Evolutionary conservation across 2,329 filamentous ascomycete species (phyloP).

Genomic region (Exophiala lecanii-corni): DNA sequence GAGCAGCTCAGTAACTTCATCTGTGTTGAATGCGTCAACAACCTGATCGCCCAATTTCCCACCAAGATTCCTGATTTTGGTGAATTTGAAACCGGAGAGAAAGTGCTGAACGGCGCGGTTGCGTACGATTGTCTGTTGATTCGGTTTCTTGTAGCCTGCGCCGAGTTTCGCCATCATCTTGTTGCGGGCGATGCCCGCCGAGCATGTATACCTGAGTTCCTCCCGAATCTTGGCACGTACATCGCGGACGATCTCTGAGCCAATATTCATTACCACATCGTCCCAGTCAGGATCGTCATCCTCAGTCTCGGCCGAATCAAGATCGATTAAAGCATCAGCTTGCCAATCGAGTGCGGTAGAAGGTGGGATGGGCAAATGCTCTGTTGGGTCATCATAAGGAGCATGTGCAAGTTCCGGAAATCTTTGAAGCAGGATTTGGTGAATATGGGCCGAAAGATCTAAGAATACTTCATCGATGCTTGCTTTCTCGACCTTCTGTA

Average conservation of each 20-base stretch:
- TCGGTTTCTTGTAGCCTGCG: conserved; percentile 86
- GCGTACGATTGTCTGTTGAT: conserved; percentile 88
- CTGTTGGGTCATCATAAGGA: conserved; percentile 68
- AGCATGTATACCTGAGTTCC: conserved; percentile 81
- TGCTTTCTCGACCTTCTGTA: conserved; percentile 83
- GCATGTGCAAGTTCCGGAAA: conserved; percentile 68
- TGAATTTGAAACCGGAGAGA: conserved; percentile 80
- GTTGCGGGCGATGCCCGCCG: conserved; percentile 80
- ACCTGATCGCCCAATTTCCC: conserved; percentile 91
- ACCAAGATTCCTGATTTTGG: conserved; percentile 90
- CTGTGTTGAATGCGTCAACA: conserved; percentile 73
- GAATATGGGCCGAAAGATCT: conserved; percentile 81
- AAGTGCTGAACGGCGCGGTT: conserved; percentile 78
- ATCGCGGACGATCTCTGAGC: conserved; percentile 78
- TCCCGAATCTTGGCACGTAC: conserved; percentile 66
- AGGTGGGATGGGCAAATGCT: conserved; percentile 67
- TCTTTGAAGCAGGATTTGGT: conserved; percentile 66
- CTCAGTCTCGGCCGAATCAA: conserved; percentile 68
- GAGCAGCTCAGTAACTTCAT: conserved; percentile 71
- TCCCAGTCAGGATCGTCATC: conserved; percentile 90
- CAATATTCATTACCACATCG: conserved; percentile 80
- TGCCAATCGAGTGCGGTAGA: conserved; percentile 76
- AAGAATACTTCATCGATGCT: conserved; percentile 94
- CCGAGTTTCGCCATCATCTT: conserved; percentile 95
- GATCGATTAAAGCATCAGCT: conserved; percentile 73